These are phyloP conservation scores for Alnus rubra DNA, from an alignment of 306 rosid species.

Conservation along the genomic window DNA sequence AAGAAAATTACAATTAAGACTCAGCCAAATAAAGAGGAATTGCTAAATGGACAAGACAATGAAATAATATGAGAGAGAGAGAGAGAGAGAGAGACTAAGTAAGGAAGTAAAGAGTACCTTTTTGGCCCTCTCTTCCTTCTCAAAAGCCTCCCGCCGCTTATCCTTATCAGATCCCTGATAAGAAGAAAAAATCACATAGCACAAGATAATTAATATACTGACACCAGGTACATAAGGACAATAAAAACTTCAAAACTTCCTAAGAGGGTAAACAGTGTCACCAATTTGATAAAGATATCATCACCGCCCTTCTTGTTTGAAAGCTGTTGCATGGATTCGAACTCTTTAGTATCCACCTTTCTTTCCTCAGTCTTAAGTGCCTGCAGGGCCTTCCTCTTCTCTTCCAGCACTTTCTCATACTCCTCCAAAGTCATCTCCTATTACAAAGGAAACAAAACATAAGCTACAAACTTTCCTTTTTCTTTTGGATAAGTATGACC, in stretches of 20 bases:
- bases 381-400: conserved; percentile 77
- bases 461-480: conserved; percentile 5
- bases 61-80: background rate
- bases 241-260: background rate
- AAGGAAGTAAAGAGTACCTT: conserved; percentile 45
- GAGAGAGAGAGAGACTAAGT: background rate
- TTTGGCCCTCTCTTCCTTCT: conserved; percentile 81
- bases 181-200: conserved; percentile 6
- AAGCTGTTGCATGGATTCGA: conserved; percentile 81
- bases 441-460: conserved; percentile 21
- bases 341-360: conserved; percentile 78
- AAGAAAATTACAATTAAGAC: background rate
- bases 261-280: conserved; percentile 18
- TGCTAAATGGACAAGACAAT: background rate
- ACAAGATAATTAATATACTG: background rate
- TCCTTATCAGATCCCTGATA: conserved; percentile 88
- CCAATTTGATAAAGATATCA: conserved; percentile 84
- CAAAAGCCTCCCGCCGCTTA: conserved; percentile 74
- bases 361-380: conserved; percentile 78
- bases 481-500: background rate
- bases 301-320: conserved; percentile 82
- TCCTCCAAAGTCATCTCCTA: conserved; percentile 98
- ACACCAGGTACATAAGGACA: conserved; percentile 6
- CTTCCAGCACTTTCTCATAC: conserved; percentile 83
- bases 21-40: too few relatives aligned